Base-by-base conservation (phyloP, 2,329 filamentous ascomycete genomes). In the Fusarium goolgardi region DNA sequence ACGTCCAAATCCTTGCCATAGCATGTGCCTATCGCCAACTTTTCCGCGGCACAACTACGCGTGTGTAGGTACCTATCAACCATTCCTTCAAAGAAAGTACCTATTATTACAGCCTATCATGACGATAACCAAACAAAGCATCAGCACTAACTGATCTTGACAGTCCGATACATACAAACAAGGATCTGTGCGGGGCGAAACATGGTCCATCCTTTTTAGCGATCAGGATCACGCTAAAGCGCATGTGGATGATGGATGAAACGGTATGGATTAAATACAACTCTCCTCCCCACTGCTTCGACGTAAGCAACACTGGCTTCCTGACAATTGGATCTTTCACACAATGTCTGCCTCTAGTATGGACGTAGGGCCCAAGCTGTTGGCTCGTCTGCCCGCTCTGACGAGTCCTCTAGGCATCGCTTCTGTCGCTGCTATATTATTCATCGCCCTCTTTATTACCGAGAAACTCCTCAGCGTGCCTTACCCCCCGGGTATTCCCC, bases 401-500 rank as follows among this genome's bases (percentile, higher is more conserved):
- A 55, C 34, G 10, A 71, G 55, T 23, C 69, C 63, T 3, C 20
- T 71, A 2, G 65, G 62, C 15, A 46, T 71, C 10, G 43, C 32
- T 10, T 41, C 32, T 8, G 34, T 63, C 5, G 31, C 46, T 27
- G 37, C 51, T 5, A 27, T 50, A 12, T n/a, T 35, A 2, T 9
- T 66, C 0, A 3, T 63, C 9, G 31, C 53, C 3, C 29, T 76
- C 3, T 66, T 55, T 45, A 20, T 76, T 20, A 55, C 69, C 13
- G 70, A 75, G 46, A 64, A 59, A 11, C 40, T 64, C 13, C 55
- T 71, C 35, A 59, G 37, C 18, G 39, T 72, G 20, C 70, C 73
- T 9, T 76, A 75, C 37, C 75, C 75, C n/a, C 47, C 60, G 0
- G 66, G 58, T 9, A 63, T 78, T 4, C 60, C 72, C 0, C 65